phyloP scores from a whole-genome alignment of 129 eudicot species.

The Artemisia annua region DNA sequence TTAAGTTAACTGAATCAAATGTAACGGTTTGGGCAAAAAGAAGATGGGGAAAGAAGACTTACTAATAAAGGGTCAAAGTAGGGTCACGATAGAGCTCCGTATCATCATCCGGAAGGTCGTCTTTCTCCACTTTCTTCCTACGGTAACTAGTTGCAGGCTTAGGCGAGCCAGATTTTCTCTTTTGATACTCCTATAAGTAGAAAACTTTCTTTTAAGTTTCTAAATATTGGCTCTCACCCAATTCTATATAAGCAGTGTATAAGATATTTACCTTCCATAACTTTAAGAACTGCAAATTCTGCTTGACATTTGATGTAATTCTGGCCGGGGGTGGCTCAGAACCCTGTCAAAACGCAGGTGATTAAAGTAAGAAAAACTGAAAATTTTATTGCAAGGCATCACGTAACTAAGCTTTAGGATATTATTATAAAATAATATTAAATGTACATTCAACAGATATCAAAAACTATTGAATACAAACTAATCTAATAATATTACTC shows the following conservation, averaged over 20 bases:
- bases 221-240: not conserved
- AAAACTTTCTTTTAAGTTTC: not conserved
- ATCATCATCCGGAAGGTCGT: slow-evolving; percentile 73
- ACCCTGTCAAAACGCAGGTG: slow-evolving; percentile 38
- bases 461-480: too few relatives aligned
- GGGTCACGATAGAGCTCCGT: slow-evolving; percentile 74
- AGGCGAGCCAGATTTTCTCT: slow-evolving; percentile 55
- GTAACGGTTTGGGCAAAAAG: not conserved
- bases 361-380: not conserved
- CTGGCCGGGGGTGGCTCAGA: slow-evolving; percentile 75
- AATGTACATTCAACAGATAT: too few relatives aligned
- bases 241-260: not conserved
- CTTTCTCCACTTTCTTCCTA: slow-evolving; percentile 85
- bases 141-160: slow-evolving; percentile 90
- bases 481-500: too few relatives aligned
- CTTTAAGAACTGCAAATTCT: slow-evolving; percentile 78
- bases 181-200: slow-evolving; percentile 64
- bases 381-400: too few relatives aligned
- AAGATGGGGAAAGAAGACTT: slow-evolving; percentile 28
- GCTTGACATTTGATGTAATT: slow-evolving; percentile 91
- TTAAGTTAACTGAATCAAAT: slow-evolving; percentile 1
- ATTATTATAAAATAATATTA: too few relatives aligned
- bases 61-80: slow-evolving; percentile 74
- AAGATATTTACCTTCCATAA: slow-evolving; percentile 65
- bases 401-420: too few relatives aligned